A percentile compares a stretch with the other conserved stretches of the same genome.
These are phyloP conservation scores for Zygosaccharomyces bisporus DNA, from an alignment of 805 yeast species.

Conservation along the genomic window DNA sequence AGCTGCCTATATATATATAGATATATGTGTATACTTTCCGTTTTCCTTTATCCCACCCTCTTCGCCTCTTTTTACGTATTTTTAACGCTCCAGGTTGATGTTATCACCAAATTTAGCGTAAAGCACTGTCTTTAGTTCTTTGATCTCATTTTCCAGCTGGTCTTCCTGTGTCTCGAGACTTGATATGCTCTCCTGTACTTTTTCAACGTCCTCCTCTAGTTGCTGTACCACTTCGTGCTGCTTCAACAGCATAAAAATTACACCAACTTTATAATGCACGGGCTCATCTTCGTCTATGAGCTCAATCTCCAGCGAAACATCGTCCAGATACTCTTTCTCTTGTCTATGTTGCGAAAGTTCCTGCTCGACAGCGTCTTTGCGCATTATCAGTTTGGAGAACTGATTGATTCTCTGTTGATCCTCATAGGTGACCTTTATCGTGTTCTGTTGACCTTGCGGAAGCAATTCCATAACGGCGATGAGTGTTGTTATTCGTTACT, in stretches of 20 bases:
- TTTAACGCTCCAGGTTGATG: constrained; percentile 73
- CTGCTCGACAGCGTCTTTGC: constrained; percentile 55
- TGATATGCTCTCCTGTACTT: constrained; percentile 48
- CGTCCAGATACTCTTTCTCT: constrained; percentile 87
- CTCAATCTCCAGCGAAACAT: constrained; percentile 79
- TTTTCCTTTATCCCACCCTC: too few species aligned
- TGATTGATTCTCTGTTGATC: constrained; percentile 89
- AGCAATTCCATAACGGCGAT: constrained; percentile 28
- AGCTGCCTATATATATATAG: constrained; percentile 1
- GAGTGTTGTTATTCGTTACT: not conserved
- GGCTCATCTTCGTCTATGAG: constrained; percentile 73
- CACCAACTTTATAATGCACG: constrained; percentile 78
- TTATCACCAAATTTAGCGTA: constrained; percentile 88
- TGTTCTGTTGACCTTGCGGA: constrained; percentile 43
- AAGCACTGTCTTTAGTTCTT: constrained; percentile 61
- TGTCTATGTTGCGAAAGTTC: constrained; percentile 48
- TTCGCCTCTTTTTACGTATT: not conserved
- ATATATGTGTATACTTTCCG: too few species aligned
- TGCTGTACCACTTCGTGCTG: constrained; percentile 64
- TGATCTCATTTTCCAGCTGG: constrained; percentile 51
- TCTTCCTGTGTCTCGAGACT: constrained; percentile 46
- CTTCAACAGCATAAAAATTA: constrained; percentile 62
- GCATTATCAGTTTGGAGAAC: constrained; percentile 76
- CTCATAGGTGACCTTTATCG: constrained; percentile 43
- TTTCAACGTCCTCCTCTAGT: constrained; percentile 59